A percentile compares a stretch with the other conserved stretches of the same genome.
These are phyloP conservation scores for Tardiomyces depauwii DNA, from an alignment of 1,139 yeast genomes.

Conservation along the genomic window DNA sequence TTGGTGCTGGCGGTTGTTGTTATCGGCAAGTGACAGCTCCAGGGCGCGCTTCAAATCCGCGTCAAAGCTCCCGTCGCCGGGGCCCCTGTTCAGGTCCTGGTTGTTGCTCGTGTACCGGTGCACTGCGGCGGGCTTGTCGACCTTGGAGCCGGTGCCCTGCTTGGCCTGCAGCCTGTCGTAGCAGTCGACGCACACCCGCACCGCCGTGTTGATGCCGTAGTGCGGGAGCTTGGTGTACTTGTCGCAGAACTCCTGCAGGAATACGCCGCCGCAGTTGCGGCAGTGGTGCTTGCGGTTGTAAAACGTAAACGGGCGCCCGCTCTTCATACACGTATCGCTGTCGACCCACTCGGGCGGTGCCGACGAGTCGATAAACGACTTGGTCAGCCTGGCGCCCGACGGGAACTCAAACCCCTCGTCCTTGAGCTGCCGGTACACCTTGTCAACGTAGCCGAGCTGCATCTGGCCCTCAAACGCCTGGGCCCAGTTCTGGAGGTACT, in stretches of 20 bases:
- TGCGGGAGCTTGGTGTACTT: constrained; percentile 63
- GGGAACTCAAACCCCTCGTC: constrained; percentile 65
- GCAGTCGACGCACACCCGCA: constrained; percentile 90
- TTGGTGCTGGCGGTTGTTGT: too few relatives aligned
- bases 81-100: constrained; percentile 1
- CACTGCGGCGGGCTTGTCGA: background rate
- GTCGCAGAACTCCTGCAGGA: constrained; percentile 72
- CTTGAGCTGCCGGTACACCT: constrained; percentile 47
- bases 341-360: constrained; percentile 99
- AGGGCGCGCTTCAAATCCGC: constrained; percentile 72
- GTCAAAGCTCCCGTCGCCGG: constrained; percentile 28
- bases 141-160: background rate
- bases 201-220: constrained; percentile 79
- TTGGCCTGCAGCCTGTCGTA: constrained; percentile 37
- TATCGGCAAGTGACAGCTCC: constrained; percentile 61
- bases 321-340: constrained; percentile 89
- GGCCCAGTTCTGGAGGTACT: constrained; percentile 67
- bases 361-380: constrained; percentile 65
- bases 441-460: constrained; percentile 55
- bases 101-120: constrained; percentile 8
- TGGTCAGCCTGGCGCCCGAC: constrained; percentile 23
- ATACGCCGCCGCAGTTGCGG: constrained; percentile 94
- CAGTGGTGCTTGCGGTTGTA: constrained; percentile 93
- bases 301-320: constrained; percentile 70
- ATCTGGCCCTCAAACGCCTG: constrained; percentile 58